Evolutionary conservation across 2,329 filamentous ascomycete genomes (phyloP).

Genomic region (Epichloe glyceriae): DNA sequence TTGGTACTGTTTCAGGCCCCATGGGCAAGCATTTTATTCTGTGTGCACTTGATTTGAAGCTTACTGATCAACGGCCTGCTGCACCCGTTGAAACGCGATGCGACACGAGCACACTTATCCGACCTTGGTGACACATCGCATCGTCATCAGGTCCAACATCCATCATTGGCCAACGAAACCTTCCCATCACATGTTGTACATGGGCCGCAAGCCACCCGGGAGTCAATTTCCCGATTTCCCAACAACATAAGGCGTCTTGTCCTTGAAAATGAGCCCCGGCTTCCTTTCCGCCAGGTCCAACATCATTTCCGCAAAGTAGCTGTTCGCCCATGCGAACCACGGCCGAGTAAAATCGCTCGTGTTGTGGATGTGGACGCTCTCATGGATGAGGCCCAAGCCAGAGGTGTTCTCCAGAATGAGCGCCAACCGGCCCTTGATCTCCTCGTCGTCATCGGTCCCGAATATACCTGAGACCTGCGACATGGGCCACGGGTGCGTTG

Average conservation of each 20-base stretch:
- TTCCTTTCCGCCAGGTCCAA: constrained; percentile 72
- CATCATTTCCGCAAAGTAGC: constrained; percentile 29
- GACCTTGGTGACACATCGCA: no score
- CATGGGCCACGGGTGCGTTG: constrained; percentile 44
- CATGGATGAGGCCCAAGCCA: constrained; percentile 33
- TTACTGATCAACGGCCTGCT: no score
- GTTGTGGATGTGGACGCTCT: constrained; percentile 32
- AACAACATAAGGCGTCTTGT: constrained; percentile 1
- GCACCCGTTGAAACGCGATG: no score
- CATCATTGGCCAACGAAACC: no score
- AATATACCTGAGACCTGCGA: constrained; percentile 39
- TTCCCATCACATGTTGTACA: no score
- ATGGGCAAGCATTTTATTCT: no score
- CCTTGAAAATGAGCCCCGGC: constrained; percentile 51
- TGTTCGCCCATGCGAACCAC: constrained; percentile 34
- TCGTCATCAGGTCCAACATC: no score
- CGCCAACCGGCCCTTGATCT: constrained; percentile 21
- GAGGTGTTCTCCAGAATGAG: constrained; percentile 28
- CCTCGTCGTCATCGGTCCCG: constrained; percentile 27
- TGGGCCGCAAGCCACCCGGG: no score
- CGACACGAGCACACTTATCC: no score
- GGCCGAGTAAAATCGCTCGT: constrained; percentile 27
- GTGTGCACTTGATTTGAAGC: no score
- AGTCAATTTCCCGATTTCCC: neutral
- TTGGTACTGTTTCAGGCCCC: no score